phyloP scores from a whole-genome alignment of 179 eudicot species.

The Heliamphora pulchella region DNA sequence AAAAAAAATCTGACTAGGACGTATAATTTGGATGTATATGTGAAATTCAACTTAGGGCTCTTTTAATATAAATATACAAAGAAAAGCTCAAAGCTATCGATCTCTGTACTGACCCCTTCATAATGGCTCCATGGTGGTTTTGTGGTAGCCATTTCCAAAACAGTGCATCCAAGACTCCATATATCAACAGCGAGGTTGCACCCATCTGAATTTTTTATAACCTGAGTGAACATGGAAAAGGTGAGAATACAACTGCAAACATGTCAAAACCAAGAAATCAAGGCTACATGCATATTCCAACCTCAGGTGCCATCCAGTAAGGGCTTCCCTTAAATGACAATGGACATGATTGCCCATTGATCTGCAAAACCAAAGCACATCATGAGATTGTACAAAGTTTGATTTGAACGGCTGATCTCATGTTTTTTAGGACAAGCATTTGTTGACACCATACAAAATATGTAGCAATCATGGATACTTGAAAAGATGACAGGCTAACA shows the following conservation, averaged over 20 bases:
- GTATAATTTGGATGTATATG: background rate
- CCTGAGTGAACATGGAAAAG: constrained; percentile 33
- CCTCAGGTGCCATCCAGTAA: constrained; percentile 97
- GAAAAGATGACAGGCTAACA: no score
- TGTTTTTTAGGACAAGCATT: no score
- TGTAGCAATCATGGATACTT: no score
- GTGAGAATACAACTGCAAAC: constrained; percentile 4
- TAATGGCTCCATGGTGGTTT: constrained; percentile 93
- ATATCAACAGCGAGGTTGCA: constrained; percentile 76
- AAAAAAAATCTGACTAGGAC: constrained; percentile 1
- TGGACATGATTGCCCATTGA: constrained; percentile 76
- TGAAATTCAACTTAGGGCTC: background rate
- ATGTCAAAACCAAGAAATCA: background rate
- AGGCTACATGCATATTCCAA: constrained; percentile 18
- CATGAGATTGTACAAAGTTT: no score
- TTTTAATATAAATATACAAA: background rate
- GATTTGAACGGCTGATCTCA: no score
- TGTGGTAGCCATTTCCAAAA: constrained; percentile 79
- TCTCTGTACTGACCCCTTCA: constrained; percentile 61
- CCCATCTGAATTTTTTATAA: constrained; percentile 65
- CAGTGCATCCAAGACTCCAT: constrained; percentile 96
- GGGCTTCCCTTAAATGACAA: constrained; percentile 85
- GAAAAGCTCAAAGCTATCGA: no score
- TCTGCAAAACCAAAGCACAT: constrained; percentile 32
- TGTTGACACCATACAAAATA: no score